Conservation (phyloP, 805 yeast species). For the Yamadazyma phyllophila region DNA sequence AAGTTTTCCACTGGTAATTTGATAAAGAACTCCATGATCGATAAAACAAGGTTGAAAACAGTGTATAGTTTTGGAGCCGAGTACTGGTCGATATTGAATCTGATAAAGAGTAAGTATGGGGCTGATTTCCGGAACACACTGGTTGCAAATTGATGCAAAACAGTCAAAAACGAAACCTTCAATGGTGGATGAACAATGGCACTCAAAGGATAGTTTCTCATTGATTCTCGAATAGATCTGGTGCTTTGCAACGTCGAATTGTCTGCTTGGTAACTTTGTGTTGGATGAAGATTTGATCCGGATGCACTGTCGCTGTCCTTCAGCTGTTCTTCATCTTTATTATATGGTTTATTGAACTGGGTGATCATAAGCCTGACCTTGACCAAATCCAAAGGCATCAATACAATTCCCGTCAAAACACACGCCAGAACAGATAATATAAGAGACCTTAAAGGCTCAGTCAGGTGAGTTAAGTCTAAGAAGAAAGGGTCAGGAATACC, state of each 20-base stretch:
- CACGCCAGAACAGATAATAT: constrained; percentile 68
- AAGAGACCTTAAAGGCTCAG: constrained; percentile 70
- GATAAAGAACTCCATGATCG: constrained; percentile 65
- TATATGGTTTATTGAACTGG: constrained; percentile 41
- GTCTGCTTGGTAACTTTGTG: background rate
- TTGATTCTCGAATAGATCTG: constrained; percentile 70
- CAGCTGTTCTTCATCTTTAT: constrained; percentile 4
- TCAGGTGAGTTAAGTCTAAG: constrained; percentile 76
- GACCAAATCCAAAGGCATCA: constrained; percentile 81
- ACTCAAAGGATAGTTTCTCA: constrained; percentile 55
- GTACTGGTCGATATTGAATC: constrained; percentile 64
- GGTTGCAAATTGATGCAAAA: constrained; percentile 59
- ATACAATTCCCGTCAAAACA: constrained; percentile 64
- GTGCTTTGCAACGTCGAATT: constrained; percentile 14
- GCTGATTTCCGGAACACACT: constrained; percentile 63
- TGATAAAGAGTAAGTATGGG: constrained; percentile 59
- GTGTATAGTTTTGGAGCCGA: constrained; percentile 61
- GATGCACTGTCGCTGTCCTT: too few relatives aligned
- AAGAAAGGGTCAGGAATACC: constrained; percentile 88
- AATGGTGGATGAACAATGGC: constrained; percentile 58
- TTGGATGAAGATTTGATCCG: too few relatives aligned
- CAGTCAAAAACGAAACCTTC: constrained; percentile 42
- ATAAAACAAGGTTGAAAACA: constrained; percentile 55
- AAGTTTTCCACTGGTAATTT: constrained; percentile 87
- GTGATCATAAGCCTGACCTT: constrained; percentile 76